Base-by-base conservation (phyloP, 805 yeast genomes). In the Schwanniomyces occidentalis region DNA sequence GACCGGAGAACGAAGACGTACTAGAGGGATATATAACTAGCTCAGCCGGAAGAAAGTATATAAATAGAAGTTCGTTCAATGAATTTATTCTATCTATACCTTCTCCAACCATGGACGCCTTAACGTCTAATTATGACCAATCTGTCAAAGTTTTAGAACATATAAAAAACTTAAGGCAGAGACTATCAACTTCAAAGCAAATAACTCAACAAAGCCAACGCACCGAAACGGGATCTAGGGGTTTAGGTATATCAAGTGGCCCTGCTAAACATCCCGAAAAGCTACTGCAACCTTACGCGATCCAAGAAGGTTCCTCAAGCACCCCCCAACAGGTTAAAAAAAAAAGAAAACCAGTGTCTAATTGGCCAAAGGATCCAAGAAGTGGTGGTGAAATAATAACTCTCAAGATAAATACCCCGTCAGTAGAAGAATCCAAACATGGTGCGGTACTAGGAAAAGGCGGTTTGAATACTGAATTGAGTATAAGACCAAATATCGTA, bases 391-490 rank as follows among this genome's bases (percentile, higher is more conserved):
- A 40, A 12, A 17, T 38, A 13, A 14, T 41, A 4, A 32, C 43
- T 6, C 14, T 43, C 14, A 32, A 38, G n/a, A 37, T 43, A 5
- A 33, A 30, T 13, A 29, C 24, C 9, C 31, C 26, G 15, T n/a
- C 24, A 2, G 18, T 32, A 23, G 24, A 34, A 13, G 12, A n/a
- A 10, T 33, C 33, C 7, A 26, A 13, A 8, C 15, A 12, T 13
- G 17, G 18, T 7, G 19, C 30, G 6, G 13, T 10, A 9, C 18
- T 8, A 27, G 25, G 9, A 16, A 34, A 21, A 6, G 52, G 56
- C 5, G 44, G 49, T 0, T 32, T 51, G 8, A 44, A 49, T 32
- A 17, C 36, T 4, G 53, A 49, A 14, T 36, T 51, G 10, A 49
- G 56, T 33, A 19, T 41, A 17, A 37, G 38, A 17, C 35, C 37